Base-by-base conservation (phyloP, 805 yeast species). In the Candida lessepsii region DNA sequence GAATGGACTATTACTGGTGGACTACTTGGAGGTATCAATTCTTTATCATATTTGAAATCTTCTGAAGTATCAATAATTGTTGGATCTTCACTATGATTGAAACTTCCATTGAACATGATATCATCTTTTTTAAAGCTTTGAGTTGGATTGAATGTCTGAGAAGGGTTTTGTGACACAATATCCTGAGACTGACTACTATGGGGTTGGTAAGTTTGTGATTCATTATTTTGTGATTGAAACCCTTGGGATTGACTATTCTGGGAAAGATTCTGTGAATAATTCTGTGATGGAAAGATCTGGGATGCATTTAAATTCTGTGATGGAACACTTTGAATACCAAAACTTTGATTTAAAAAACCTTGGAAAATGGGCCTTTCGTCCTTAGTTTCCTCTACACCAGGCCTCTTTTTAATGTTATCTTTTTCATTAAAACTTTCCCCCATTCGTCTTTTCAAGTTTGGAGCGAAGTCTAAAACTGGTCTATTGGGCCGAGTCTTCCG, bases 371-470 rank as follows among this genome's bases (percentile, higher is more conserved):
- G n/a, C n/a, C n/a, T n/a, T 28, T 28, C 31, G 5, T 28, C 36
- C 5, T 17, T 48, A 5, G 20, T 34, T 29, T 36, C 34, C 5
- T 18, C 18, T 9, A 33, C 40, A 6, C 43, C 50, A 18, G 61
- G 65, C 29, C 65, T 47, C 41, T 71, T 50, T 38, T 68, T 67
- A 21, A 65, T 46, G 38, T 67, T 67, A 46, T 61, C 70, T 37
- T 65, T 63, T 32, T 70, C 73, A 29, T 67, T 65, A 46, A 69
- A 69, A 48, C 70, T 63, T 26, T 54, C 70, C 2, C 73, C 73
- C 67, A 65, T 60, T 37, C 66, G 61, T 35, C 75, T 53, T 40
- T 69, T 68, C 45, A 69, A 53, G 14, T 60, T 58, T 7, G 71
- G 71, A 7, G 16, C 27, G 14, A 32, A 32, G 8, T 32, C 35